A percentile compares a stretch with the other conserved stretches of the same genome.
Conservation (phyloP, 2,329 filamentous ascomycete genomes). For the Apiospora koreana region DNA sequence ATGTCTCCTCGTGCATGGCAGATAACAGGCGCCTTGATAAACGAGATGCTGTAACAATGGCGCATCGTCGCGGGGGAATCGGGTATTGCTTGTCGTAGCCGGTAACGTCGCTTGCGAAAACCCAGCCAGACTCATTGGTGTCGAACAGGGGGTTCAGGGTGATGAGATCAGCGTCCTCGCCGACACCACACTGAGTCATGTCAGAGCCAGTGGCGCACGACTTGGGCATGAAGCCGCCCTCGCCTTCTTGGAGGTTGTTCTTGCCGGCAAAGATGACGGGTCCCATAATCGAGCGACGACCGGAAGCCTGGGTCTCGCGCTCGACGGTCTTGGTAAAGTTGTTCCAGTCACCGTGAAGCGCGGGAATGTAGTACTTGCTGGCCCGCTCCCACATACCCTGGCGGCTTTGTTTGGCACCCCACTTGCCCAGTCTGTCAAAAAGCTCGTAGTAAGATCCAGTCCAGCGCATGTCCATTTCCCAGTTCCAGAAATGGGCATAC, state of each 20-base stretch:
- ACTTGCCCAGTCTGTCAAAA: constrained; percentile 66
- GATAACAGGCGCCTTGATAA: constrained; percentile 66
- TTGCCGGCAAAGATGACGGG: constrained; percentile 57
- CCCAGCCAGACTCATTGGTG: constrained; percentile 69
- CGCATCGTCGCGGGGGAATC: constrained; percentile 66
- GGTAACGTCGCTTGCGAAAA: constrained; percentile 69
- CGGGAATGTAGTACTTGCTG: constrained; percentile 74
- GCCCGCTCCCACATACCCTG: constrained; percentile 78
- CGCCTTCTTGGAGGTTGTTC: constrained; percentile 49
- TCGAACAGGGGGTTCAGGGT: constrained; percentile 79
- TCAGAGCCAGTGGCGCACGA: constrained; percentile 56
- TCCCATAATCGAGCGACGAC: constrained; percentile 66
- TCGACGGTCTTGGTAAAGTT: constrained; percentile 69
- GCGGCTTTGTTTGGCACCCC: constrained; percentile 68
- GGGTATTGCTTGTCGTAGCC: constrained; percentile 59
- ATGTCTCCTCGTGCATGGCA: constrained; percentile 76
- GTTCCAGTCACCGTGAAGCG: constrained; percentile 69
- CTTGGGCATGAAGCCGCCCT: constrained; percentile 55
- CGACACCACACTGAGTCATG: constrained; percentile 60
- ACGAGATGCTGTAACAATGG: constrained; percentile 72
- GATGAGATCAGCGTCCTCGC: constrained; percentile 74
- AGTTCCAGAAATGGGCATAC: constrained; percentile 70
- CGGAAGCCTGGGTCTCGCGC: constrained; percentile 56
- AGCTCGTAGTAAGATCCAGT: constrained; percentile 72
- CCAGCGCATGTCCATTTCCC: constrained; percentile 69